Conservation (phyloP, 2,329 filamentous ascomycete species). For the Dactylellina sp. region DNA sequence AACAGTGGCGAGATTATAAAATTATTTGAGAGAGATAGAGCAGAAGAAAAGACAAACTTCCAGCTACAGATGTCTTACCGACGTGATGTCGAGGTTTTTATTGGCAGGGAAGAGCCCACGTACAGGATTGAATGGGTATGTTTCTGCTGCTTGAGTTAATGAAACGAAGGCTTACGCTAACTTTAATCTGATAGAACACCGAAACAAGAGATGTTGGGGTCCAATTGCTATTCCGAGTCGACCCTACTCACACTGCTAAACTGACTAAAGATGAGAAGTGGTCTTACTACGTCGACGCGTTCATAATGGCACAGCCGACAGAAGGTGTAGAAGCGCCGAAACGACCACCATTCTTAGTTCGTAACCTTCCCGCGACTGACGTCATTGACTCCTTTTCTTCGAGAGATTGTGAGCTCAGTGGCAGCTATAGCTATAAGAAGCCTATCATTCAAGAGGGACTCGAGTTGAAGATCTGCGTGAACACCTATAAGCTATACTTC, state of each 20-base stretch:
- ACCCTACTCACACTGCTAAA: slow-evolving; percentile 85
- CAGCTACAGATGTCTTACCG: slow-evolving; percentile 60
- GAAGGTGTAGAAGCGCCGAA: slow-evolving; percentile 76
- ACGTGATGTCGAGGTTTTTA: slow-evolving; percentile 58
- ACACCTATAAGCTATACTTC: slow-evolving; percentile 83
- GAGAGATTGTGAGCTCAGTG: slow-evolving; percentile 67
- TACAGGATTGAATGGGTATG: slow-evolving; percentile 86
- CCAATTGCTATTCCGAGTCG: slow-evolving; percentile 76
- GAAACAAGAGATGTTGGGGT: slow-evolving; percentile 75
- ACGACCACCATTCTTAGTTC: slow-evolving; percentile 76
- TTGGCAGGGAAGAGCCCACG: slow-evolving; percentile 79
- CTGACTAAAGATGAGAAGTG: slow-evolving; percentile 88
- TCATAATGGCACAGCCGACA: slow-evolving; percentile 87
- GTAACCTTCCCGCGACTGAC: slow-evolving; percentile 75
- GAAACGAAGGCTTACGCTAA: slow-evolving; percentile 10
- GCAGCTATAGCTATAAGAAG: slow-evolving; percentile 63
- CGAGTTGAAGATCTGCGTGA: slow-evolving; percentile 78
- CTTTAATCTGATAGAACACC: slow-evolving; percentile 70
- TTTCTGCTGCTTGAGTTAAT: slow-evolving; percentile 60
- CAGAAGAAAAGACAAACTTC: slow-evolving; percentile 59
- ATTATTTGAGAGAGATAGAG: slow-evolving; percentile 82
- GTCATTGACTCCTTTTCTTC: slow-evolving; percentile 71
- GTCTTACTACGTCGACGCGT: slow-evolving; percentile 96
- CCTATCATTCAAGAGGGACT: slow-evolving; percentile 71
- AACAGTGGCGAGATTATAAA: slow-evolving; percentile 83